Conservation (phyloP, 2,329 filamentous ascomycete genomes). For the Claviceps sp. region DNA sequence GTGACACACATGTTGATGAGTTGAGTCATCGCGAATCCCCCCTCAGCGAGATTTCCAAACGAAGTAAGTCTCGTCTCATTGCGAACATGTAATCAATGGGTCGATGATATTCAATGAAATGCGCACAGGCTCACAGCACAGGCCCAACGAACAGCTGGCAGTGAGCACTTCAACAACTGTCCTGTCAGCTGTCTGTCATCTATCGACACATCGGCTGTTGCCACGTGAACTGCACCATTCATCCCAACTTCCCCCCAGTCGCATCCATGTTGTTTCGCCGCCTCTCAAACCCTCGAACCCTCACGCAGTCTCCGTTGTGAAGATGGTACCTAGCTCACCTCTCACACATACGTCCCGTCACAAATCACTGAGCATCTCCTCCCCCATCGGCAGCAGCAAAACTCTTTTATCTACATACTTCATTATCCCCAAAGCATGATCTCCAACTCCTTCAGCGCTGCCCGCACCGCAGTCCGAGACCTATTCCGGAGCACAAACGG, state of each 20-base stretch:
- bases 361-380: too few relatives aligned
- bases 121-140: not conserved
- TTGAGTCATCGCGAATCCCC: not conserved
- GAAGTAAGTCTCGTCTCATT: too few relatives aligned
- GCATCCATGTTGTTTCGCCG: too few relatives aligned
- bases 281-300: too few relatives aligned
- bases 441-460: constrained; percentile 2
- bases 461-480: constrained; percentile 2
- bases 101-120: not conserved
- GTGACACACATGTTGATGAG: not conserved
- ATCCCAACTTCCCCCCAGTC: too few relatives aligned
- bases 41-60: not conserved
- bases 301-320: too few relatives aligned
- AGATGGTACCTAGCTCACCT: too few relatives aligned
- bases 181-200: not conserved
- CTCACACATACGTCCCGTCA: too few relatives aligned
- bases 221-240: not conserved
- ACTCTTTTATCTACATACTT: too few relatives aligned
- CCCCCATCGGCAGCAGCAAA: too few relatives aligned
- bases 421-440: not conserved
- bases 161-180: not conserved
- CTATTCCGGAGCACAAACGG: constrained; percentile 1
- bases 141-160: not conserved
- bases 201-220: not conserved
- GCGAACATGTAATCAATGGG: not conserved